Percentiles rank a stretch among this genome's conserved stretches.
phyloP scores from a whole-genome alignment of 1,284 basidiomycete genomes.

The Austroboletus niveus region DNA sequence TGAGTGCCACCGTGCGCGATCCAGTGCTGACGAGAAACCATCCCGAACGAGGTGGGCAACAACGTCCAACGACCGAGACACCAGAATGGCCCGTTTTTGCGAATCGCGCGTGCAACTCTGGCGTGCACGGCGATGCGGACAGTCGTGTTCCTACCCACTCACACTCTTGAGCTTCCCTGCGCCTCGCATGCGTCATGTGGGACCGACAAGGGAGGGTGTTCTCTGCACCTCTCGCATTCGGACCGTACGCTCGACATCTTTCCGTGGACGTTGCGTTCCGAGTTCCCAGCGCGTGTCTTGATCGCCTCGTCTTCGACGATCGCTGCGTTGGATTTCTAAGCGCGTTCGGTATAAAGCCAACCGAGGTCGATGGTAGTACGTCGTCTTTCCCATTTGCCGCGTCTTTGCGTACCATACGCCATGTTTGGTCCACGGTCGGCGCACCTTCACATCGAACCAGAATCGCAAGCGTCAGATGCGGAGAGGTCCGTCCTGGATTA shows the following conservation, averaged over 20 bases:
- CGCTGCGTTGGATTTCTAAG: not conserved
- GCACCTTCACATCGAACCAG: constrained; percentile 1
- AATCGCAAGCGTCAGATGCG: not conserved
- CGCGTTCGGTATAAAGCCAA: no score
- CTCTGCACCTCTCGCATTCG: not conserved
- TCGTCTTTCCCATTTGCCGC: no score
- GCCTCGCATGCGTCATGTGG: not conserved
- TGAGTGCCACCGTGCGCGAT: no score
- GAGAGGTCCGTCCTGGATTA: constrained; percentile 12
- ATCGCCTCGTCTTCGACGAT: not conserved
- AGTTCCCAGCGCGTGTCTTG: not conserved
- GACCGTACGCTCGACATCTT: not conserved
- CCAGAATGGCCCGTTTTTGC: no score
- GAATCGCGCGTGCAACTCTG: not conserved
- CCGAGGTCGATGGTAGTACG: no score
- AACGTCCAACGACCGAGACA: no score
- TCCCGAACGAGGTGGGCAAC: no score
- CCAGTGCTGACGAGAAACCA: no score
- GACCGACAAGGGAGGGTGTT: not conserved
- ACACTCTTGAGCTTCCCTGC: no score
- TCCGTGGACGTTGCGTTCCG: not conserved
- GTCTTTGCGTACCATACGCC: not conserved
- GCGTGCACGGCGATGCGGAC: not conserved
- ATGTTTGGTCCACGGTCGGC: constrained; percentile 11
- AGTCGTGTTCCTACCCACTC: no score